These are phyloP conservation scores for Saprolegnia parasitica DNA, from an alignment of 352 stramenopile genomes.

Conservation along the genomic window DNA sequence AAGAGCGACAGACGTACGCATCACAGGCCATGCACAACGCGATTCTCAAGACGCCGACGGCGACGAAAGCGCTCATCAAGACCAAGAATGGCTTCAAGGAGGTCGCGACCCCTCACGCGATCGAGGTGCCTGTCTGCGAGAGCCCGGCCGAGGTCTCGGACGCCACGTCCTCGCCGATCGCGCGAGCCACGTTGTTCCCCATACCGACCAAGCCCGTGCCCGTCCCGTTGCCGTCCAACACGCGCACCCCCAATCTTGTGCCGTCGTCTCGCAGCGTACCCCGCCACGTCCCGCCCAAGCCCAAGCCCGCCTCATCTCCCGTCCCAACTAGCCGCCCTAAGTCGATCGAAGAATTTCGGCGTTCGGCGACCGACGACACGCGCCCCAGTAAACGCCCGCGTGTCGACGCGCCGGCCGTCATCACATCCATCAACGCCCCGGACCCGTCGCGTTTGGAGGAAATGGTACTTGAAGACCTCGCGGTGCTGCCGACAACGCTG, in stretches of 20 bases:
- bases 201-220: background rate
- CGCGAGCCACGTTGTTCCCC: background rate
- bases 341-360: background rate
- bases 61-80: conserved; percentile 15
- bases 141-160: background rate
- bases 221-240: background rate
- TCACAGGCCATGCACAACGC: conserved; percentile 11
- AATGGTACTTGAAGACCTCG: background rate
- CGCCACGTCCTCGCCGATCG: background rate
- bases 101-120: background rate
- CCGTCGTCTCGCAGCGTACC: background rate
- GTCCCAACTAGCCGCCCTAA: background rate
- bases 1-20: background rate
- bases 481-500: background rate
- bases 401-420: background rate
- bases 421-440: background rate
- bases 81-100: conserved; percentile 24
- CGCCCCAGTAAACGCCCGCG: background rate
- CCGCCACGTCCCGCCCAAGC: background rate
- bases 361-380: background rate
- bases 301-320: background rate
- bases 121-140: background rate
- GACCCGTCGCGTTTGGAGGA: conserved; percentile 2
- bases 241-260: too few species aligned
- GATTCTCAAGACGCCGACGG: conserved; percentile 12